Conservation (phyloP, 495 filamentous ascomycete genomes). For the Parathielavia hyrcaniae region DNA sequence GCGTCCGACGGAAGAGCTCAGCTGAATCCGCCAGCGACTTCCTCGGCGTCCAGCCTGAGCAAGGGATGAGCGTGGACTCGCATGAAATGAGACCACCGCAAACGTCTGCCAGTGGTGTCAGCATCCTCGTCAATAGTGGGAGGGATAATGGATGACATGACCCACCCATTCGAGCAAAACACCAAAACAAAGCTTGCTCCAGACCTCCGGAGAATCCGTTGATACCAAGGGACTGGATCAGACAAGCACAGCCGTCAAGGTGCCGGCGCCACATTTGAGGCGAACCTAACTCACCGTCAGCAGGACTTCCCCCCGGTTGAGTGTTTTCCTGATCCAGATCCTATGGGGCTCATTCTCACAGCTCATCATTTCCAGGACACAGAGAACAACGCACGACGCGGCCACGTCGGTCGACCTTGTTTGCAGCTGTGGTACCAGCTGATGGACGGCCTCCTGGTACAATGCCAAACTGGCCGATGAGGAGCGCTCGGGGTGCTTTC, state of each 20-base stretch:
- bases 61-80: background rate
- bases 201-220: conserved; percentile 2
- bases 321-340: background rate
- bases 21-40: conserved; percentile 1
- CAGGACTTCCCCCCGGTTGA: too few species aligned
- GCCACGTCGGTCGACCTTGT: background rate
- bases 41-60: background rate
- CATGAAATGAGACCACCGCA: conserved; percentile 3
- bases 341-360: background rate
- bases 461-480: conserved; percentile 3
- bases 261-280: conserved; percentile 6
- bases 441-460: conserved; percentile 5
- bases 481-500: background rate
- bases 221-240: conserved; percentile 1
- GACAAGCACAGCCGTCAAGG: conserved; percentile 4
- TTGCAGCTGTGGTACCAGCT: conserved; percentile 6
- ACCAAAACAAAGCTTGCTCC: conserved; percentile 9
- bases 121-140: background rate
- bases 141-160: background rate
- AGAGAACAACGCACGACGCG: conserved; percentile 5
- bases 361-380: conserved; percentile 9
- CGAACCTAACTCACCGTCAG: background rate
- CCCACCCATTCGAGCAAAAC: conserved; percentile 2
- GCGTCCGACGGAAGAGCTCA: background rate
- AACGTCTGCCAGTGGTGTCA: background rate